Evolutionary conservation across 2,329 filamentous ascomycete species (phyloP), one percentile per base, ranked within the genome.

Genomic region (Esteya vermicola): DNA sequence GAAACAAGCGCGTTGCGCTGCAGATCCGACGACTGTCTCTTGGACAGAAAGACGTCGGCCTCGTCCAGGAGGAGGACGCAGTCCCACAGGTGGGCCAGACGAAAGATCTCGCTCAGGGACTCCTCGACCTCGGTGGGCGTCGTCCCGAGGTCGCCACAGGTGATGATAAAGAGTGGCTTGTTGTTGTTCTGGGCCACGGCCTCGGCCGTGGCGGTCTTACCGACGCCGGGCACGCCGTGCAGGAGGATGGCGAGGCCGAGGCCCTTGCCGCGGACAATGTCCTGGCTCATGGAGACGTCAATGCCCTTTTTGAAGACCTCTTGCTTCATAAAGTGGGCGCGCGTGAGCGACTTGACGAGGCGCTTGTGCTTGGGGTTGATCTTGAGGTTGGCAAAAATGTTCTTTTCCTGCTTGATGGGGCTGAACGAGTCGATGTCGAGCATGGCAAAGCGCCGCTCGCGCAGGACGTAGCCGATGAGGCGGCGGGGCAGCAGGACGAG

Each of bases 161-260:
- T 69, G 38, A 72, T 65, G 7, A 59, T 55, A 34, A 67, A 67
- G 2, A 69, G 50, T 0, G 65, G 66, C 49, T 62, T 64, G 27
- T 51, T 46, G 46, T 60, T 58, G 39, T 55, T 55, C 52, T 57
- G 55, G 4, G 59, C 57, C 0, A 61, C 47, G 1, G 50, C 52
- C 30, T 47, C 46, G 2, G 65, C 65, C 0, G 65, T 68, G 0
- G 60, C 57, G 0, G 65, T 69, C 53, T 69, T 69, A 4, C 65
- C 65, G 0, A 67, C 63, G 23, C 65, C 65, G 0, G 65, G 65
- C 1, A 61, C 58, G 18, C 65, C 65, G 41, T 68, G 64, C 0
- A 69, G 51, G 0, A 69, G 50, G 0, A 68, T 53, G 3, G 66
- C 55, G 1, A 68, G 49, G 5, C 65, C 64, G 1, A 57, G 53